These are phyloP conservation scores for Triangularia setosa DNA, from an alignment of 2,329 filamentous ascomycete species.

Conservation along the genomic window DNA sequence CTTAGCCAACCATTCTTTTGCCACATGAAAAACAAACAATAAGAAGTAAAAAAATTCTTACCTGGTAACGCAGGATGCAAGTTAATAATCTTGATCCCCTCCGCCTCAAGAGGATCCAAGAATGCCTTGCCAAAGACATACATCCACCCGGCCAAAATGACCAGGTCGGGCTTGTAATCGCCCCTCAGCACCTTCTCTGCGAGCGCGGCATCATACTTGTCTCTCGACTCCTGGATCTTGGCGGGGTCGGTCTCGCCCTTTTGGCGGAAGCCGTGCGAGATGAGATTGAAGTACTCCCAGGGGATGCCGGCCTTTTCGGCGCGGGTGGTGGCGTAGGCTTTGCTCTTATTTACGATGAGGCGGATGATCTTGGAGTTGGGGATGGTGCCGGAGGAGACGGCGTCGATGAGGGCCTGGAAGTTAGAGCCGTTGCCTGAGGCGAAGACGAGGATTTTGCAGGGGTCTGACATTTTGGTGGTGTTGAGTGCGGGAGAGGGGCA, in stretches of 20 bases:
- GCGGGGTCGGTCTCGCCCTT: conserved; percentile 57
- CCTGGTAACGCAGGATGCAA: conserved; percentile 72
- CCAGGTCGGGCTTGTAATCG: conserved; percentile 61
- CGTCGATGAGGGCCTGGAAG: conserved; percentile 67
- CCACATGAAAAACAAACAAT: not conserved
- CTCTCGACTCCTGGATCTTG: conserved; percentile 54
- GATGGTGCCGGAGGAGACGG: conserved; percentile 38
- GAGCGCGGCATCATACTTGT: conserved; percentile 71
- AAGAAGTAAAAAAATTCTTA: conserved; percentile 28
- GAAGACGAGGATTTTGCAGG: conserved; percentile 60
- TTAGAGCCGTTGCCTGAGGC: conserved; percentile 74
- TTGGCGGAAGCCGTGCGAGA: conserved; percentile 62
- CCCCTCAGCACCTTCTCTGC: conserved; percentile 58
- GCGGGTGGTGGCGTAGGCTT: conserved; percentile 41
- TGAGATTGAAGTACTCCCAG: conserved; percentile 76
- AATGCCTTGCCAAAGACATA: conserved; percentile 71
- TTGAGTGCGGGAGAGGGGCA: not conserved
- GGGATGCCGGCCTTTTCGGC: conserved; percentile 57
- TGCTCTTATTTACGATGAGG: conserved; percentile 47
- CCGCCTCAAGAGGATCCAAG: conserved; percentile 61
- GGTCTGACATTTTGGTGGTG: conserved; percentile 17
- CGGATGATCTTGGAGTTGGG: conserved; percentile 41
- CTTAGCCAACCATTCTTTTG: not conserved
- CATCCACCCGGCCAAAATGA: conserved; percentile 86
- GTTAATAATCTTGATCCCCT: conserved; percentile 70